Base-by-base conservation (phyloP, 2,329 filamentous ascomycete species). In the Diaporthe destruens region DNA sequence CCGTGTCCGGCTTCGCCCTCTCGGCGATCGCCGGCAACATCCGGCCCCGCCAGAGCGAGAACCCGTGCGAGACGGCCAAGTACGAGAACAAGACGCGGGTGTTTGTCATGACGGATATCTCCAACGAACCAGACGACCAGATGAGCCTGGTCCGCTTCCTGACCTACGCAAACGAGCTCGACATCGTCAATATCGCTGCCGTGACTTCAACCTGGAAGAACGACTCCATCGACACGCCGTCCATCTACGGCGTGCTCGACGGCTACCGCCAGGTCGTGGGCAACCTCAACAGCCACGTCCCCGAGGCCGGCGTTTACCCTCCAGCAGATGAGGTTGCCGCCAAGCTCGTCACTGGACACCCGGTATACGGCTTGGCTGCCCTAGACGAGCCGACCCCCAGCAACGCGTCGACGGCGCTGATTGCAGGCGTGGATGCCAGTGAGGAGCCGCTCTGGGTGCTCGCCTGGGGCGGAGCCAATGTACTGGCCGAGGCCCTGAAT, bases 401-500 rank as follows among this genome's bases (percentile, higher is more conserved):
- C 69, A 78, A 82, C 12, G 85, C 84, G 3, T 83, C 76, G 6
- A 53, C 57, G 3, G 68, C 55, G 12, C 75, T 79, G 34, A 69
- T 86, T 23, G 76, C 82, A 3, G 79, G 81, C 6, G 81, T 85
- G 9, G 75, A 83, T 34, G 77, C 79, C 23, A 82, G 80, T 1
- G 78, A 79, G 0, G 79, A 84, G 12, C 85, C 85, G 0, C 80
- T 88, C 5, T 88, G 84, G 83, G 77, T 87, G 2, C 81, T 85
- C 2, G 81, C 80, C 75, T 88, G 86, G 86, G 86, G 85, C 16
- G 86, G 86, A 32, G 82, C 84, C 16, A 87, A 86, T 69, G 82
- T 84, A 0, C 81, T 88, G 1, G 86, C 86, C 4, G 81, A 86
- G 71, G 85, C 83, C 1, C 79, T 88, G 18, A 77, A 82, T 34